Percentiles rank a stretch among this genome's conserved stretches.
Conservation (phyloP, 805 yeast species). For the Starmerella powellii region DNA sequence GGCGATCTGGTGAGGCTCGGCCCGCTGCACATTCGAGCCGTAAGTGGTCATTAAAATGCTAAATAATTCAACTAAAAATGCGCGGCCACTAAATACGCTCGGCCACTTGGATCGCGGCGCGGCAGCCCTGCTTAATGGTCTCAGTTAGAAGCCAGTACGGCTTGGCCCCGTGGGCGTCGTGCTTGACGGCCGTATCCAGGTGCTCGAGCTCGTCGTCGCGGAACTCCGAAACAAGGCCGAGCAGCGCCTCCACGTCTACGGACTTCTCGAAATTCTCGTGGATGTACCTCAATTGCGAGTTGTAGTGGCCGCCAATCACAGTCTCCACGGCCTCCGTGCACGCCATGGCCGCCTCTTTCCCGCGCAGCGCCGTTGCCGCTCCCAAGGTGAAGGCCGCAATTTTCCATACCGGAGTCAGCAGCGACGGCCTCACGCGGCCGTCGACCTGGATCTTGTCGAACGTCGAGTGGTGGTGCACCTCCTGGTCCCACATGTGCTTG, state of each 20-base stretch:
- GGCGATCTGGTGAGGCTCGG: too few species aligned
- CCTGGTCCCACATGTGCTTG: slow-evolving; percentile 98
- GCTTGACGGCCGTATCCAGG: slow-evolving; percentile 79
- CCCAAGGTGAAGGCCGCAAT: slow-evolving; percentile 82
- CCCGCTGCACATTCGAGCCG: too few species aligned
- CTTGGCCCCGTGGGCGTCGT: slow-evolving; percentile 86
- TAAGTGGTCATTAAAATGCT: too few species aligned
- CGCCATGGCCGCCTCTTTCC: slow-evolving; percentile 98
- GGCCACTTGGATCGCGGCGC: slow-evolving; percentile 83
- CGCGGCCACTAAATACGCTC: slow-evolving; percentile 48
- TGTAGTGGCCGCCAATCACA: slow-evolving; percentile 92
- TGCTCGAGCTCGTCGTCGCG: slow-evolving; percentile 95
- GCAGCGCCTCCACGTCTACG: slow-evolving; percentile 49
- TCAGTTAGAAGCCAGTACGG: slow-evolving; percentile 87
- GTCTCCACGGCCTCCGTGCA: slow-evolving; percentile 98
- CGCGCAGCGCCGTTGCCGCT: slow-evolving; percentile 67
- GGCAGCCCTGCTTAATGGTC: slow-evolving; percentile 68
- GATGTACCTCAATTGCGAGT: slow-evolving; percentile 70
- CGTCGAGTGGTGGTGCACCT: slow-evolving; percentile 75
- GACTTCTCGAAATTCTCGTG: slow-evolving; percentile 50
- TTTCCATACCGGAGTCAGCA: slow-evolving; percentile 89
- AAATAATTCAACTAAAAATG: too few species aligned
- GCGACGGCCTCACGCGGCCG: slow-evolving; percentile 79
- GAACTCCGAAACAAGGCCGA: slow-evolving; percentile 54
- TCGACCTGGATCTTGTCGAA: slow-evolving; percentile 65